These are phyloP conservation scores for Fraxinus excelsior DNA, from an alignment of 257 asterid genomes.

Conservation along the genomic window DNA sequence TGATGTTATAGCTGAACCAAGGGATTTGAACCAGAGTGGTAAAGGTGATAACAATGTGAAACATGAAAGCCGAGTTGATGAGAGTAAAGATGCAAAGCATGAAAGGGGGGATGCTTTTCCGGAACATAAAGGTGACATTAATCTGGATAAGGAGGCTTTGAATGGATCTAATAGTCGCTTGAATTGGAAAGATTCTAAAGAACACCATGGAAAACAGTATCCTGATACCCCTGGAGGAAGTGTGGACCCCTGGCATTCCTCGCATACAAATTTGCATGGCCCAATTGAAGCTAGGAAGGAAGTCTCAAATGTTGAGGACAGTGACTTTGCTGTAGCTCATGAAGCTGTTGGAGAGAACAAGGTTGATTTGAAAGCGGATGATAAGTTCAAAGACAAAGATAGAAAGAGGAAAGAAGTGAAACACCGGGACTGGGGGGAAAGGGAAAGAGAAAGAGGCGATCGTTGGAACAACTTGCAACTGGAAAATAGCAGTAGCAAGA, in stretches of 20 bases:
- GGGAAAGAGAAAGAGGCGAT: slow-evolving; percentile 68
- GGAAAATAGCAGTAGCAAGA: slow-evolving; percentile 54
- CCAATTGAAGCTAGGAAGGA: slow-evolving; percentile 63
- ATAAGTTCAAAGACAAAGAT: slow-evolving; percentile 80
- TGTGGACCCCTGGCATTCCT: slow-evolving; percentile 57
- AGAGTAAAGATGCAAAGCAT: slow-evolving; percentile 59
- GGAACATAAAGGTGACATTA: slow-evolving; percentile 58
- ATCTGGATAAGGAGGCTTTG: slow-evolving; percentile 68
- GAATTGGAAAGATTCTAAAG: slow-evolving; percentile 71
- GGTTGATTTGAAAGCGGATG: slow-evolving; percentile 77
- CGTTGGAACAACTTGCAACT: slow-evolving; percentile 60
- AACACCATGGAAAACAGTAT: slow-evolving; percentile 60
- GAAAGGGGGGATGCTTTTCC: slow-evolving; percentile 59
- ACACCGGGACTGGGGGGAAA: slow-evolving; percentile 82
- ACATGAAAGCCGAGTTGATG: slow-evolving; percentile 59
- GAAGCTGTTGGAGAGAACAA: slow-evolving; percentile 84
- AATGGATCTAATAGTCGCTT: slow-evolving; percentile 51
- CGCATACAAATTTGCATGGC: slow-evolving; percentile 57
- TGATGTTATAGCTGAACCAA: slow-evolving; percentile 58
- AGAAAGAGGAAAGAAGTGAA: slow-evolving; percentile 88
- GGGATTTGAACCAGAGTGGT: slow-evolving; percentile 59
- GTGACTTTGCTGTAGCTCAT: slow-evolving; percentile 63
- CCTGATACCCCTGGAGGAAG: slow-evolving; percentile 59
- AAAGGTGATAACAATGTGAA: slow-evolving; percentile 57
- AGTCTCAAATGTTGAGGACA: slow-evolving; percentile 45